Conservation (phyloP, 2,329 filamentous ascomycete genomes). For the Fusarium papillatum region DNA sequence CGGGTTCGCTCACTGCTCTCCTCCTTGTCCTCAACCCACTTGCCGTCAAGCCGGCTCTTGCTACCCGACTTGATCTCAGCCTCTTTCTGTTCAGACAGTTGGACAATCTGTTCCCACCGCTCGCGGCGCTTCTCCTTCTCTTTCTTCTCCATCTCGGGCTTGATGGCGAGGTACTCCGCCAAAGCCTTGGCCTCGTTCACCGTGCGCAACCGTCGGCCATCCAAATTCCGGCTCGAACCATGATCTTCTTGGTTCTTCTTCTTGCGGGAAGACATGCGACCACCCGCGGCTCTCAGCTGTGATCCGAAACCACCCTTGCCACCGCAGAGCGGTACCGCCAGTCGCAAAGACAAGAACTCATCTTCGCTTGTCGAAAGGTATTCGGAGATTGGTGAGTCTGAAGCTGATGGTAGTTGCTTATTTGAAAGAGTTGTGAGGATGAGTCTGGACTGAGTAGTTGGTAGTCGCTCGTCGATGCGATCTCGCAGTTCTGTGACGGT, state of each 20-base stretch:
- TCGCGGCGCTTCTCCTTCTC: slow-evolving; percentile 89
- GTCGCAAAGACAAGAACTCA: slow-evolving; percentile 85
- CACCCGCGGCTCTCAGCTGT: slow-evolving; percentile 94
- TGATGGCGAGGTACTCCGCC: slow-evolving; percentile 94
- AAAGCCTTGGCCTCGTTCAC: slow-evolving; percentile 96
- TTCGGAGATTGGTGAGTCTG: slow-evolving; percentile 68
- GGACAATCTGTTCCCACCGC: slow-evolving; percentile 91
- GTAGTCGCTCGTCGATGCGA: slow-evolving; percentile 73
- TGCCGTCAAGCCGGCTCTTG: slow-evolving; percentile 82
- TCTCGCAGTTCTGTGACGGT: slow-evolving; percentile 77
- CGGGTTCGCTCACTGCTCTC: slow-evolving; percentile 88
- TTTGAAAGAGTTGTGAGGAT: slow-evolving; percentile 88
- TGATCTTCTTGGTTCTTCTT: slow-evolving; percentile 89
- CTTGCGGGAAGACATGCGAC: slow-evolving; percentile 97
- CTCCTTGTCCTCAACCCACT: slow-evolving; percentile 97
- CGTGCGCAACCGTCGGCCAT: slow-evolving; percentile 90
- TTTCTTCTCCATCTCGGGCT: slow-evolving; percentile 96
- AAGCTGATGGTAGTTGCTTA: slow-evolving; percentile 72
- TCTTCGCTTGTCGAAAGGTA: slow-evolving; percentile 70
- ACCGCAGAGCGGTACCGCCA: slow-evolving; percentile 85
- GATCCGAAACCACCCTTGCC: slow-evolving; percentile 99
- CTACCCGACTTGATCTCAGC: slow-evolving; percentile 84
- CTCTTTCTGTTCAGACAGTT: slow-evolving; percentile 85
- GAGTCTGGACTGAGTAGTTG: slow-evolving; percentile 69
- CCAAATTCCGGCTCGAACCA: slow-evolving; percentile 92